Base-by-base conservation (phyloP, 805 yeast genomes). In the Candida boleticola region DNA sequence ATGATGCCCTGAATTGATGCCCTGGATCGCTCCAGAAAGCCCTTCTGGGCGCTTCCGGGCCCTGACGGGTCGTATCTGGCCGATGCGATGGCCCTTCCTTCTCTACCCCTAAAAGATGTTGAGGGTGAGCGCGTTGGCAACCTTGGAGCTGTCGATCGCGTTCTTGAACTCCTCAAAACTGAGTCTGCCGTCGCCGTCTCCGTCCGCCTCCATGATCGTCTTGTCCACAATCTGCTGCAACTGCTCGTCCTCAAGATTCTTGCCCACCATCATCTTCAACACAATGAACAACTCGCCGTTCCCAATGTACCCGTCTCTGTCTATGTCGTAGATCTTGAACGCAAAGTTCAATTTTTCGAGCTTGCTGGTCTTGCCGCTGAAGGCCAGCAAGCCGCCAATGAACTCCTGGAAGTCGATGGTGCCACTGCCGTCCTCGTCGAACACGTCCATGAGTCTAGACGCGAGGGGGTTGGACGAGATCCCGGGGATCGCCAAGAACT, bases 201-300 rank as follows among this genome's bases (percentile, higher is more conserved):
- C 54, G 57, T 90, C 98, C 39, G 89, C 90, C 60, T 92, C 97
- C 81, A 89, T 80, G 50, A 95, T 89, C 0, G 99, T 89, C 63
- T 95, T 82, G 61, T 93, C 98, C n/a, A 92, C 97, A 40, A 93
- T 79, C 63, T 95, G 98, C 61, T 93, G 99, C 42, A 93, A 73
- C 55, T 93, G 96, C 21, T 79, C 80, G 45, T 87, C 95, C 47
- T 81, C 84, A 43, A 95, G 66, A 56, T 93, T 89, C 52, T 81
- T 83, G 1, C 98, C 99, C 21, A 95, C 99, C 99, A 93, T 93
- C 79, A 88, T 86, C 64, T 93, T 87, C 67, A 93, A 71, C 31
- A 93, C 98, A 31, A 92, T 74, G 55, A 84, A 93, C 43, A 93
- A 64, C 64, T 93, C 99, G 19, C 99, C 99, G 58, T 92, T 92